Percentiles rank a stretch among this genome's conserved stretches.
These are phyloP conservation scores for Withania somnifera DNA, from an alignment of 305 asterid species.

Conservation along the genomic window DNA sequence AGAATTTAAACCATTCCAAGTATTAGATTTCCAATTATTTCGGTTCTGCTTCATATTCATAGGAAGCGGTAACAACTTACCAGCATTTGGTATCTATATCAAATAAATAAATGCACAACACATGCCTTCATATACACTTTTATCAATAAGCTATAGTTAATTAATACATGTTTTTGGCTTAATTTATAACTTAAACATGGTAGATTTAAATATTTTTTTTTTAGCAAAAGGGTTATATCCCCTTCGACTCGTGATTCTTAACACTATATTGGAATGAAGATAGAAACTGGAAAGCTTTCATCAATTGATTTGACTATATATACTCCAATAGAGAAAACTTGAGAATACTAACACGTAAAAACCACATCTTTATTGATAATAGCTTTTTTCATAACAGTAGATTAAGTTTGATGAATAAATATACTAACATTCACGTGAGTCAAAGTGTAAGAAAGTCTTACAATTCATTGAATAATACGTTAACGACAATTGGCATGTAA, in stretches of 20 bases:
- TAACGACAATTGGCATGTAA: too few species aligned
- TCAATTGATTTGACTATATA: background rate
- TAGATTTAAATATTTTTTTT: too few species aligned
- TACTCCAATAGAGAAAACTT: background rate
- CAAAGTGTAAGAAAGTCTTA: background rate
- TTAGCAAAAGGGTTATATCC: too few species aligned
- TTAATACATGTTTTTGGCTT: too few species aligned
- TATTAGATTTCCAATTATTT: too few species aligned
- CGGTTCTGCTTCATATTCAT: too few species aligned
- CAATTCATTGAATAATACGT: too few species aligned
- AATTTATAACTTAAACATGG: too few species aligned
- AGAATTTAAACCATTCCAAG: too few species aligned
- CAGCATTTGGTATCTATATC: background rate
- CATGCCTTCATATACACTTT: background rate
- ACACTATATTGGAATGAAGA: background rate
- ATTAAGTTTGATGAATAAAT: background rate
- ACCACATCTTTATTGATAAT: background rate
- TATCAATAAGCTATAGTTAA: too few species aligned
- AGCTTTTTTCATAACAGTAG: background rate
- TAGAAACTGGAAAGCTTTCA: background rate
- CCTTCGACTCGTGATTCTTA: background rate
- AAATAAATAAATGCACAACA: background rate
- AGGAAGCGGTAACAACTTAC: too few species aligned
- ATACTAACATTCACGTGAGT: background rate
- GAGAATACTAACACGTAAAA: background rate